Conservation (phyloP, 2,329 filamentous ascomycete species). For the Beauveria sp. region DNA sequence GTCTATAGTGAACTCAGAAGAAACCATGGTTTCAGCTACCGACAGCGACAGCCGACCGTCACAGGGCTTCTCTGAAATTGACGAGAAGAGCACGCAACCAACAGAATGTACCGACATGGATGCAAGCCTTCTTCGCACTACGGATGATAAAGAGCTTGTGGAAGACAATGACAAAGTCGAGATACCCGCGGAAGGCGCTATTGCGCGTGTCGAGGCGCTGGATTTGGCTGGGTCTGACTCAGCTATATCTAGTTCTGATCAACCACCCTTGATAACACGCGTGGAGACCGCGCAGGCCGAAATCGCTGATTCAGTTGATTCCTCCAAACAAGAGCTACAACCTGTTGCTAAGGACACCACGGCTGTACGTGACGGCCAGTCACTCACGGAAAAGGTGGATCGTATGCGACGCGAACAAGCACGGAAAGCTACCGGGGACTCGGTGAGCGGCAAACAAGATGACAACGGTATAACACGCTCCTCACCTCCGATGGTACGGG, state of each 20-base stretch:
- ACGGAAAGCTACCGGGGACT: conserved; percentile 21
- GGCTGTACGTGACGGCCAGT: conserved; percentile 18
- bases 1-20: conserved; percentile 63
- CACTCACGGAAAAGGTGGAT: conserved; percentile 40
- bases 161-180: conserved; percentile 20
- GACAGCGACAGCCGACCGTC: conserved; percentile 41
- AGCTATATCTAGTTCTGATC: conserved; percentile 16
- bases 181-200: conserved; percentile 25
- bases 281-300: conserved; percentile 8
- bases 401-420: conserved; percentile 44
- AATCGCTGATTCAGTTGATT: conserved; percentile 4
- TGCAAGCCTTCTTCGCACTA: conserved; percentile 16
- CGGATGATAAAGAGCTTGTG: conserved; percentile 23
- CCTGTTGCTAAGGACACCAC: neutral
- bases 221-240: conserved; percentile 38
- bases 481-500: conserved; percentile 47
- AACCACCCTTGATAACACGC: conserved; percentile 5
- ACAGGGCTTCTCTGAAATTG: conserved; percentile 38
- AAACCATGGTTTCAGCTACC: conserved; percentile 42
- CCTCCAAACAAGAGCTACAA: neutral
- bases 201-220: conserved; percentile 42
- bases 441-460: conserved; percentile 17
- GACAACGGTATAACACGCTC: conserved; percentile 35
- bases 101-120: conserved; percentile 29
- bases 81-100: conserved; percentile 39